Percentiles rank a stretch among this genome's conserved stretches.
Conservation (phyloP, 805 yeast genomes). For the Saccharomycopsis microspora region DNA sequence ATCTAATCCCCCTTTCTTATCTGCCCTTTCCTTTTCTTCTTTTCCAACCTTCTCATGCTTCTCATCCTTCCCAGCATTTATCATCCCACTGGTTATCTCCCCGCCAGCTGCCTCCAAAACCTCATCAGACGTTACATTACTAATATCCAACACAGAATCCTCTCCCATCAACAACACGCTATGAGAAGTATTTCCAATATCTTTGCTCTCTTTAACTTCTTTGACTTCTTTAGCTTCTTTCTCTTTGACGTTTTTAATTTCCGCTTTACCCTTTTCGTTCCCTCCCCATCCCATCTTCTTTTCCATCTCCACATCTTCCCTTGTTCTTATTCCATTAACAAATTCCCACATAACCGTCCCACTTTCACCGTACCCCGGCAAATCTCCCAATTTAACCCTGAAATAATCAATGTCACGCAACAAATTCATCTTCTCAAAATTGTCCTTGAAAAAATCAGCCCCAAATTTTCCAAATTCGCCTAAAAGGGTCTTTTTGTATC, state of each 20-base stretch:
- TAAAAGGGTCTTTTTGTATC: slow-evolving; percentile 44
- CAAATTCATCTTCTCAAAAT: slow-evolving; percentile 40
- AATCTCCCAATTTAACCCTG: slow-evolving; percentile 44
- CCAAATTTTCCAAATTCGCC: slow-evolving; percentile 36
- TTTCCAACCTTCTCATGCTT: background rate
- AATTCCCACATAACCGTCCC: slow-evolving; percentile 55
- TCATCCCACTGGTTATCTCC: too few relatives aligned
- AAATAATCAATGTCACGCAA: slow-evolving; percentile 54
- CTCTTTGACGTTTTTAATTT: background rate
- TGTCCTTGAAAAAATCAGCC: slow-evolving; percentile 33
- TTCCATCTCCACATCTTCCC: slow-evolving; percentile 14
- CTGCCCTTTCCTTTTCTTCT: background rate
- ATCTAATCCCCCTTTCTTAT: background rate
- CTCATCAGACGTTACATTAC: too few relatives aligned
- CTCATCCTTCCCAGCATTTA: background rate
- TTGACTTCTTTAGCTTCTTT: background rate
- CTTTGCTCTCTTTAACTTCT: background rate
- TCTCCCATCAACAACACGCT: background rate
- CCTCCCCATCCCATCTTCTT: slow-evolving; percentile 1
- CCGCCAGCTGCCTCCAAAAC: too few relatives aligned
- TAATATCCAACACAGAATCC: too few relatives aligned
- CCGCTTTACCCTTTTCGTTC: background rate
- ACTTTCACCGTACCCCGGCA: slow-evolving; percentile 49
- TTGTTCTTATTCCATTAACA: slow-evolving; percentile 32
- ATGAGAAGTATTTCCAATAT: background rate